phyloP scores from a whole-genome alignment of 164 flowering plant species.

The Santalum album region DNA sequence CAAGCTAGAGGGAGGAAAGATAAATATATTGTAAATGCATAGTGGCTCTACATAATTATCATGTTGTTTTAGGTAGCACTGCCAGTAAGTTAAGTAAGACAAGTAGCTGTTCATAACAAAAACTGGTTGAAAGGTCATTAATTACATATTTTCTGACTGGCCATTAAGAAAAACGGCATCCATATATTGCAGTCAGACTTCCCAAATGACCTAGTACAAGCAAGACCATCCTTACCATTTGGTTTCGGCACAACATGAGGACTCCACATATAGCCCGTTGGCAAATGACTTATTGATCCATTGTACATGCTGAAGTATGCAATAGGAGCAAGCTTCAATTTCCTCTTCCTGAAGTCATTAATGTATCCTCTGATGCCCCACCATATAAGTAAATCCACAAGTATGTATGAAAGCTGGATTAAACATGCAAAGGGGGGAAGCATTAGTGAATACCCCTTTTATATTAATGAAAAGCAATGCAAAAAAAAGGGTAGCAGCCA shows the following conservation, averaged over 20 bases:
- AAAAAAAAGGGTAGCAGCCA: not conserved
- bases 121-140: too few species aligned
- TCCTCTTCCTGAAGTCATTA: slow-evolving; percentile 81
- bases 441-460: not conserved
- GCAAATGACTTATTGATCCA: slow-evolving; percentile 85
- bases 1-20: too few species aligned
- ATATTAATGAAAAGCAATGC: not conserved
- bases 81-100: too few species aligned
- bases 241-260: slow-evolving; percentile 90
- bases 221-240: slow-evolving; percentile 39
- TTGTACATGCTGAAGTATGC: slow-evolving; percentile 86
- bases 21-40: too few species aligned
- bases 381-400: slow-evolving; percentile 86
- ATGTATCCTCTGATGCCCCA: slow-evolving; percentile 86
- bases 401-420: slow-evolving; percentile 77
- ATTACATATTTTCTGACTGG: too few species aligned
- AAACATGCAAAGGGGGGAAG: slow-evolving; percentile 4
- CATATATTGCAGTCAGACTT: too few species aligned
- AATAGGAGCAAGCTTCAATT: slow-evolving; percentile 82
- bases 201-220: not conserved
- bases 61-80: too few species aligned
- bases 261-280: slow-evolving; percentile 97
- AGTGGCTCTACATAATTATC: too few species aligned
- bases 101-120: too few species aligned
- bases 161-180: too few species aligned